These are phyloP conservation scores for Mycothermus thermophilus DNA, from an alignment of 495 filamentous ascomycete species.

Conservation along the genomic window DNA sequence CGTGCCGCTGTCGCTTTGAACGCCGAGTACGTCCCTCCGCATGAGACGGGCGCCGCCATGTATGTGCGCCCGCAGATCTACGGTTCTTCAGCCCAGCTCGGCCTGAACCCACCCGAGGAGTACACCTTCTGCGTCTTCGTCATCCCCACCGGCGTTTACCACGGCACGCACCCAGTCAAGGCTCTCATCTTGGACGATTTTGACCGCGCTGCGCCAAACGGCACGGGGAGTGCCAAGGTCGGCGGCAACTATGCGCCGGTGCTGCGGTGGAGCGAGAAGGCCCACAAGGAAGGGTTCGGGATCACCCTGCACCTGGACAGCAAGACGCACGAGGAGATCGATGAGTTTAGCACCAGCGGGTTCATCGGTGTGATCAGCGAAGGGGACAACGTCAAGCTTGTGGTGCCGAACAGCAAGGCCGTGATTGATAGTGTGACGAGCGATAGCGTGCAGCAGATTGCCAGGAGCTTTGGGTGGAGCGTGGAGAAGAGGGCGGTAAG, in stretches of 20 bases:
- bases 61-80: constrained; percentile 83
- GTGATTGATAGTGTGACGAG: constrained; percentile 77
- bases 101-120: constrained; percentile 69
- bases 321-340: constrained; percentile 59
- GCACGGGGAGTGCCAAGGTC: constrained; percentile 59
- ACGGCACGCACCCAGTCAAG: constrained; percentile 68
- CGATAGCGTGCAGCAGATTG: constrained; percentile 56
- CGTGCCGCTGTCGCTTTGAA: constrained; percentile 69
- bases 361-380: constrained; percentile 62
- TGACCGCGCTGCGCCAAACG: constrained; percentile 60
- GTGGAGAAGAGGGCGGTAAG: constrained; percentile 47
- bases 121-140: constrained; percentile 80
- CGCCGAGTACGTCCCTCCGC: constrained; percentile 76
- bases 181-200: constrained; percentile 67
- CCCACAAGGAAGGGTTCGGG: constrained; percentile 55
- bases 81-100: constrained; percentile 66
- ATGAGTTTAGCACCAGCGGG: constrained; percentile 81
- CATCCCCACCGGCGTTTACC: constrained; percentile 78
- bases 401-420: constrained; percentile 65
- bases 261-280: constrained; percentile 62
- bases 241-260: constrained; percentile 80
- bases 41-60: constrained; percentile 71
- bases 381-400: constrained; percentile 47
- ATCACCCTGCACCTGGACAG: constrained; percentile 85
- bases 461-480: constrained; percentile 47